A percentile compares a stretch with the other conserved stretches of the same genome.
Conservation (phyloP, 495 filamentous ascomycete species). For the Aspergillus sparsus region DNA sequence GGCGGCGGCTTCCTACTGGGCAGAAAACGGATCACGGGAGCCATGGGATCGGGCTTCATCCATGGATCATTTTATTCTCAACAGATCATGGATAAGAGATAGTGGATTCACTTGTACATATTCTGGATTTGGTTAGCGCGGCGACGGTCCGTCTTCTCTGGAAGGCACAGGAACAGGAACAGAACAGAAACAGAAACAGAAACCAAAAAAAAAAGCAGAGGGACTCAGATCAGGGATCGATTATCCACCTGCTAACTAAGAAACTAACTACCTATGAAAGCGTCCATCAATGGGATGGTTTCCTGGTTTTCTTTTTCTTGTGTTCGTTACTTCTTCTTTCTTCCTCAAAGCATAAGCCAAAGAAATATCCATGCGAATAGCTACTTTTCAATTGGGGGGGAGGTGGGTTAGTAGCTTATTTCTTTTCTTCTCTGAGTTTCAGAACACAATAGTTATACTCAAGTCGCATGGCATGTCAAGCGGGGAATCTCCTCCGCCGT, state of each 20-base stretch:
- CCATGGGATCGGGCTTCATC: not conserved
- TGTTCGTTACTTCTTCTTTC: not conserved
- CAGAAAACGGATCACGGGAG: slow-evolving; percentile 13
- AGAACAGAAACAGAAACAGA: not conserved
- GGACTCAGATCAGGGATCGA: not conserved
- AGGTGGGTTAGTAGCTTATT: slow-evolving; percentile 8
- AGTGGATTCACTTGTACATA: slow-evolving; percentile 20
- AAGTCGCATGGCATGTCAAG: not conserved
- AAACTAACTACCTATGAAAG: too few species aligned
- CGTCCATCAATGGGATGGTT: too few species aligned
- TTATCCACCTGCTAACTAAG: too few species aligned
- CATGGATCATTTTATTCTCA: slow-evolving; percentile 1
- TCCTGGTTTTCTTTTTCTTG: not conserved
- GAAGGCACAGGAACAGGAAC: too few species aligned
- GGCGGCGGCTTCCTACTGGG: slow-evolving; percentile 12
- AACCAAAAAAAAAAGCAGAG: not conserved
- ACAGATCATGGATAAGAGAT: not conserved
- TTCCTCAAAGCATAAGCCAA: not conserved
- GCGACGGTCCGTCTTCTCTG: not conserved
- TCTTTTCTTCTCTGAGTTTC: slow-evolving; percentile 12
- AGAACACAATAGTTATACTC: slow-evolving; percentile 14
- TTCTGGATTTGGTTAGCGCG: slow-evolving; percentile 24
- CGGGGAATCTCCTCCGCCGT: slow-evolving; percentile 12
- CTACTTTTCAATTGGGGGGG: not conserved
- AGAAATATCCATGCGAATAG: not conserved